Conservation (phyloP, 257 asterid genomes). For the Thymus mandschuricus region DNA sequence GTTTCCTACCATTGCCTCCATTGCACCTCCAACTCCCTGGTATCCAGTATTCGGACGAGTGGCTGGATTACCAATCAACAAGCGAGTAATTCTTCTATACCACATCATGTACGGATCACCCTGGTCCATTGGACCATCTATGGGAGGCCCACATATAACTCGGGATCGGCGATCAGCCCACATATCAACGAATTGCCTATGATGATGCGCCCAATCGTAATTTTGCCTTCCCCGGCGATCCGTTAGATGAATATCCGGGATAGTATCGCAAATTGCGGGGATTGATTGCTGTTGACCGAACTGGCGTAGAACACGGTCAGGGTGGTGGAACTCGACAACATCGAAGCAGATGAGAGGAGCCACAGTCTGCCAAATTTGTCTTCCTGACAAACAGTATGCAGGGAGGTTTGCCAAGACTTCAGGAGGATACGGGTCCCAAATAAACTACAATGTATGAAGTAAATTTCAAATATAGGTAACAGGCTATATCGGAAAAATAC, state of each 20-base stretch:
- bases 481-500: neutral
- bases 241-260: constrained; percentile 70
- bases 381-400: constrained; percentile 66
- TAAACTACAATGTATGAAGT: constrained; percentile 49
- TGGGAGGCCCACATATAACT: constrained; percentile 44
- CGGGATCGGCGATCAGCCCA: constrained; percentile 63
- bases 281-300: constrained; percentile 70
- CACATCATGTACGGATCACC: constrained; percentile 71
- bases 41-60: constrained; percentile 58
- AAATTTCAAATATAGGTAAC: constrained; percentile 29
- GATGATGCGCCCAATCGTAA: constrained; percentile 83
- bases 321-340: constrained; percentile 76
- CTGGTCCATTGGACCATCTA: constrained; percentile 59
- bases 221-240: constrained; percentile 87
- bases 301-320: constrained; percentile 78
- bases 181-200: constrained; percentile 67
- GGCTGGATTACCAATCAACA: constrained; percentile 76
- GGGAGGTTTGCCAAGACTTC: constrained; percentile 65
- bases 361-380: constrained; percentile 65
- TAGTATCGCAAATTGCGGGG: constrained; percentile 66
- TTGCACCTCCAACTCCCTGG: constrained; percentile 64
- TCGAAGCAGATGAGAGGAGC: constrained; percentile 82
- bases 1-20: constrained; percentile 62
- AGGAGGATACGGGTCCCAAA: constrained; percentile 76
- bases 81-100: constrained; percentile 67